Base-by-base conservation (phyloP, 2,329 filamentous ascomycete species). In the Beauveria sp. region DNA sequence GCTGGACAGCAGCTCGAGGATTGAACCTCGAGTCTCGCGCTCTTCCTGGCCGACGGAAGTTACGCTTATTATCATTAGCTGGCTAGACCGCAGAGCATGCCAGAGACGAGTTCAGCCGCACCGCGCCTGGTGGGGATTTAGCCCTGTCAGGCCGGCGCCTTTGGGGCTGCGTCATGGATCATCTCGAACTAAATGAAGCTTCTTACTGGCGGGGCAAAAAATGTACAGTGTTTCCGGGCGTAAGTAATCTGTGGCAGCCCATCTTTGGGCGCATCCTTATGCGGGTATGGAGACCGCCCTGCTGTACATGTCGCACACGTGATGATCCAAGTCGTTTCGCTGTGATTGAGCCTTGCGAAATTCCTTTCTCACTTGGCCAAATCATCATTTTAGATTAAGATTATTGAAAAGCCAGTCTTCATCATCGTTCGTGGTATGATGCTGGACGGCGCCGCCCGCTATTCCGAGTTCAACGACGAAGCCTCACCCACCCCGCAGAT, bases 31-130 rank as follows among this genome's bases (percentile, higher is more conserved):
- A 24, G 22, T 10, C 38, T 26, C n/a, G 34, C 22, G 16, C 24
- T 50, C 24, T 10, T 7, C 3, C 28, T 46, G 40, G 43, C 26
- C 47, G 47, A 59, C 24, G 18, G 6, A 16, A 24, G n/a, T 47
- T 16, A 57, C 30, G 16, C 55, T 24, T 38, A 6, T 16, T 16
- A 38, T 38, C 14, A 2, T 38, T 18, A 46, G 45, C 24, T 49
- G 47, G 38, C 8, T 24, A 2, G 12, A 52, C n/a, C 47, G 47
- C 47, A 59, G 9, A 59, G 57, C 47, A 34, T 51, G 57, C 30
- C 56, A 5, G 8, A 10, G 18, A 58, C 34, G 18, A 12, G 34
- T 59, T 59, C 57, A 59, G 57, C 57, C 57, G 57, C 57, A 59
- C 57, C 18, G 34, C 28, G 22, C 22, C 16, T 20, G 47, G 56